These are phyloP conservation scores for Linum lewisii DNA, from an alignment of 345 rosid species.

Conservation along the genomic window DNA sequence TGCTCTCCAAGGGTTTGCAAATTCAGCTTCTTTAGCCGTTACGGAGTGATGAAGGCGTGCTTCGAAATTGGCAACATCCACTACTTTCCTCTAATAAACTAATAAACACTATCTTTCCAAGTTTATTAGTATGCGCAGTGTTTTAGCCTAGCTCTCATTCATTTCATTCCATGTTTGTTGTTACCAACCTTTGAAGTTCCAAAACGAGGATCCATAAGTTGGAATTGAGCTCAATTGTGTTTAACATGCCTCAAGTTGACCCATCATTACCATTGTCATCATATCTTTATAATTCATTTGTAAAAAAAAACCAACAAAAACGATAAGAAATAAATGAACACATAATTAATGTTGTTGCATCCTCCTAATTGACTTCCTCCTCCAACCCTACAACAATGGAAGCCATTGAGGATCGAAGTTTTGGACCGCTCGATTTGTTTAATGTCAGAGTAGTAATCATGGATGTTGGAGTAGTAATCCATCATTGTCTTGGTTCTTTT, in stretches of 20 bases:
- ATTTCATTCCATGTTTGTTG: conserved; percentile 98
- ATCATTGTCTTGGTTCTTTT: conserved; percentile 23
- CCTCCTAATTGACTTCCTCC: conserved; percentile 3
- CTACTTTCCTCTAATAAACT: conserved; percentile 83
- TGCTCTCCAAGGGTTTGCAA: conserved; percentile 86
- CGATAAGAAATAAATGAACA: conserved; percentile 14
- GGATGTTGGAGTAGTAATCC: conserved; percentile 28
- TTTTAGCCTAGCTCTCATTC: conserved; percentile 79
- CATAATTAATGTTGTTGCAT: too few relatives aligned
- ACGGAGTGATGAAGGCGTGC: conserved; percentile 87
- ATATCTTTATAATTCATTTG: background rate
- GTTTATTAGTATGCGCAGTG: conserved; percentile 66
- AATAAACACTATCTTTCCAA: conserved; percentile 87
- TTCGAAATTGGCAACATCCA: conserved; percentile 80
- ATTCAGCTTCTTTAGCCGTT: conserved; percentile 89
- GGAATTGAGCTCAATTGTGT: background rate
- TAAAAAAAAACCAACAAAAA: too few relatives aligned
- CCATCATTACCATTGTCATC: background rate
- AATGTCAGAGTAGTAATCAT: conserved; percentile 28
- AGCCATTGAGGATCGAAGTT: conserved; percentile 53
- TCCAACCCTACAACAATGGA: conserved; percentile 12
- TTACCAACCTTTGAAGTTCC: background rate
- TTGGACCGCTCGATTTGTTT: conserved; percentile 32
- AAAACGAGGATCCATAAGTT: background rate
- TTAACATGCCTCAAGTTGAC: background rate